A percentile compares a stretch with the other conserved stretches of the same genome.
Evolutionary conservation across 495 filamentous ascomycete genomes (phyloP).

Genomic region (Lophiotrema nucula): DNA sequence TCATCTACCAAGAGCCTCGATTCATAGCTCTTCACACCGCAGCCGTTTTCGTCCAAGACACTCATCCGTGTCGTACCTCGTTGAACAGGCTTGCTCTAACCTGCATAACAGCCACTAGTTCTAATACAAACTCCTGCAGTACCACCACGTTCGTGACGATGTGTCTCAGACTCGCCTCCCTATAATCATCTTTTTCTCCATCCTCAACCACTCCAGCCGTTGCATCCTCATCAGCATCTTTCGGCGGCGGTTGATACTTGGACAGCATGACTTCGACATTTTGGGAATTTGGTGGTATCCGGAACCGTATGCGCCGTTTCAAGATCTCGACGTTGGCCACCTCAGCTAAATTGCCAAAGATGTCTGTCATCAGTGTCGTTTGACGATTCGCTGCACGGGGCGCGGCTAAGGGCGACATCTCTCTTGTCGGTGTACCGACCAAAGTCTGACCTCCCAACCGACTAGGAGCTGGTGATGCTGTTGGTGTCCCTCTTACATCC

Average conservation of each 20-base stretch:
- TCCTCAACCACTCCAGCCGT: background rate
- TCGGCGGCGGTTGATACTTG: constrained; percentile 16
- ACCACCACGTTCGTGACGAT: constrained; percentile 78
- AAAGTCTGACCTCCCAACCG: constrained; percentile 24
- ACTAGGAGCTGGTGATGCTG: constrained; percentile 24
- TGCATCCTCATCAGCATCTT: constrained; percentile 8
- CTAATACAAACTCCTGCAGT: constrained; percentile 81
- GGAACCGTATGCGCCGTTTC: constrained; percentile 27
- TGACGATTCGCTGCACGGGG: constrained; percentile 22
- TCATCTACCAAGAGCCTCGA: too few relatives aligned
- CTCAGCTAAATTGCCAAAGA: constrained; percentile 20
- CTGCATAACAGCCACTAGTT: constrained; percentile 83
- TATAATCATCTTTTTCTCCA: constrained; percentile 20
- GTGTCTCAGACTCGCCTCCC: constrained; percentile 72
- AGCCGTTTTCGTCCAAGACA: too few relatives aligned
- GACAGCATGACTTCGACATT: constrained; percentile 24
- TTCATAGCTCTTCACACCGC: too few relatives aligned
- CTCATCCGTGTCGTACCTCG: constrained; percentile 69
- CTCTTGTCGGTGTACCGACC: constrained; percentile 18
- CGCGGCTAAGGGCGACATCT: constrained; percentile 16
- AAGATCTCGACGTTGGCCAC: constrained; percentile 9
- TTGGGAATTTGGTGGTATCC: constrained; percentile 1
- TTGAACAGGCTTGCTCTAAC: constrained; percentile 81
- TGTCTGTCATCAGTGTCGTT: constrained; percentile 27
- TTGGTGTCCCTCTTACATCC: constrained; percentile 12